Base-by-base conservation (phyloP, 202 grass and related monocot species). In the Setaria viridis region DNA sequence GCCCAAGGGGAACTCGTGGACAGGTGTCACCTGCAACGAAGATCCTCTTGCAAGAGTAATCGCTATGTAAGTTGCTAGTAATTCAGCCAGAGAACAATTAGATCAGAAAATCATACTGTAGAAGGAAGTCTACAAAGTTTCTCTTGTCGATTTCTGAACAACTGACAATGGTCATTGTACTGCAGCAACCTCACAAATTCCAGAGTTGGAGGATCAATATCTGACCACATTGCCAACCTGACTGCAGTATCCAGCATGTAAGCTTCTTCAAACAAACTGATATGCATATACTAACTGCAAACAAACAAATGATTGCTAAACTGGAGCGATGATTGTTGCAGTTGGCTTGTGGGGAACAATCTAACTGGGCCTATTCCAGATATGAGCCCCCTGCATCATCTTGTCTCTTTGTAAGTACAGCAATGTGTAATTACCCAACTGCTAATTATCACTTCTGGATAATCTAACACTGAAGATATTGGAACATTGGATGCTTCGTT, bases 111-210 rank as follows among this genome's bases (percentile, higher is more conserved):
- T 25, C 25, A 2, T 21, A 20, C 9, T 51, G 30, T 46, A 20
- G 3, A 46, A 46, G 10, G 20, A 74, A 34, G 34, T 16, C 9
- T 25, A 35, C 15, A 12, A 68, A 37, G 67, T 13, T 25, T 81
- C 1, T 80, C 41, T 7, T 77, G 33, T 6, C 2, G 6, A 39
- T 29, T 14, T 20, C 41, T 79, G 69, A 85, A 32, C 6, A 46
- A 72, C 25, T 20, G 54, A 19, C 13, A 46, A 80, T 76, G 67
- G 30, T 9, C 53, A 57, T 15, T 54, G 3, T 54, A 46, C 37
- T 78, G 81, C 87, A 99, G 93, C 64, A 99, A 96, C 67, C 77
- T 96, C 72, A 91, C 93, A 9, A 93, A 96, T 71, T 90, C 81
- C 29, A 70, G 49, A 60, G 64, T 96, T 64, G 85, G 82, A 66